Evolutionary conservation across 208 protist genomes (phyloP), one percentile per base, ranked within the genome.

Genomic region (Trypanosoma melophagium): DNA sequence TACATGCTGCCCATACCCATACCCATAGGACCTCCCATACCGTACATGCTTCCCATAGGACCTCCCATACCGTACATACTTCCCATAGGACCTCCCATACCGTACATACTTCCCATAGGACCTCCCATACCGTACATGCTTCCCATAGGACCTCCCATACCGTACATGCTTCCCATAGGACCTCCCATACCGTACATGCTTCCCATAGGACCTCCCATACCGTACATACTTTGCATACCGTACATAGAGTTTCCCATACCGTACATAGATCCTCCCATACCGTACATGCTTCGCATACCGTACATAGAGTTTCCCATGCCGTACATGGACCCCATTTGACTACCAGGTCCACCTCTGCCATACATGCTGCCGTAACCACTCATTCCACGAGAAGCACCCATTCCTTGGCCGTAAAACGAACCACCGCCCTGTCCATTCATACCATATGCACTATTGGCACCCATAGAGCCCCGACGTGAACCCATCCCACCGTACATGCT

Each of bases 321-420:
- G 59, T 83, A 81, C 71, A 84, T 82, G 69, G 76, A 80, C 58
- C 79, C 70, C 57, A 79, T 69, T 45, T 63, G 47, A 19, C 56
- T 55, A 25, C 67, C 60, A 57, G 53, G 53, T 21, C 14, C 53
- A n/a, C 53, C 53, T 40, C 35, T 66, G 52, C 74, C 72, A 58
- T 76, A 81, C 77, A 82, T 82, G 62, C 69, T 74, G 28, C 73
- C 62, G 49, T 45, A 42, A 31, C 52, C 45, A 62, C 52, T 55
- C n/a, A 69, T 67, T 35, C 70, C 52, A 24, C 57, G 1, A 45
- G 16, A 2, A 54, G 5, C 38, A 35, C 49, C 42, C 12, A 16
- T 57, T 12, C 28, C 53, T 41, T 40, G 28, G 17, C 35, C 53
- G 53, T 57, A 57, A 35, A 17, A 44, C 9, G 21, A 47, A 10